Percentiles rank a stretch among this genome's conserved stretches.
Conservation (phyloP, 1,139 yeast genomes). For the Saccharomyces hybrid region DNA sequence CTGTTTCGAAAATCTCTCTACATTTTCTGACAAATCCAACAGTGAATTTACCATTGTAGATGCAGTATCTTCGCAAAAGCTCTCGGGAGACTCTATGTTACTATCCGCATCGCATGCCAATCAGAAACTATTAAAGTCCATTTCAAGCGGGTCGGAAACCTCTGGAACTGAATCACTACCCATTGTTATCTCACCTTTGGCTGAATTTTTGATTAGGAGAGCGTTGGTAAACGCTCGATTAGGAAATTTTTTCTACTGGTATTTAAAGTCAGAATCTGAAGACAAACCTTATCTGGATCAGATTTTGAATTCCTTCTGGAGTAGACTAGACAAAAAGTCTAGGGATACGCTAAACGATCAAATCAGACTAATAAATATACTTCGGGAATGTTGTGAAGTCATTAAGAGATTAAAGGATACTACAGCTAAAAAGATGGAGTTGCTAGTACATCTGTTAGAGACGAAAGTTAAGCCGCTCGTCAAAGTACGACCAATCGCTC, state of each 20-base stretch:
- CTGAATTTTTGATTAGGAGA: constrained; percentile 68
- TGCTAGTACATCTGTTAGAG: constrained; percentile 33
- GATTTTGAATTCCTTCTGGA: constrained; percentile 33
- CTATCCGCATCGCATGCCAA: constrained; percentile 5
- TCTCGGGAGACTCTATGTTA: constrained; percentile 1
- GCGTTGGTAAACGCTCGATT: constrained; percentile 58
- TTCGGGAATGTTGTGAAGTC: constrained; percentile 39
- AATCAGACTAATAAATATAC: constrained; percentile 37
- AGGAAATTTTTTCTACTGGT: constrained; percentile 89
- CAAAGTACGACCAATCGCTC: constrained; percentile 21
- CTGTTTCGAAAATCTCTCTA: constrained; percentile 52
- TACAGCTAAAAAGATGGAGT: constrained; percentile 50
- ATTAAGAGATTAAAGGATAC: constrained; percentile 46
- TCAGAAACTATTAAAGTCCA: constrained; percentile 9
- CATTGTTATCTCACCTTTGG: constrained; percentile 52
- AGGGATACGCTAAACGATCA: constrained; percentile 36
- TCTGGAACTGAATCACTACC: constrained; percentile 17
- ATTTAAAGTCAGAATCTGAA: constrained; percentile 75
- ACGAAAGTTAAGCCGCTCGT: constrained; percentile 29
- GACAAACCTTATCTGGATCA: constrained; percentile 45
- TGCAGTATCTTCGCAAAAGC: constrained; percentile 12
- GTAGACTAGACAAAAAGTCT: constrained; percentile 23
- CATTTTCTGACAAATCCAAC: constrained; percentile 24
- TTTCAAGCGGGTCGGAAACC: constrained; percentile 9
- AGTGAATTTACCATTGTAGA: constrained; percentile 42